Base-by-base conservation (phyloP, 2,329 filamentous ascomycete species). In the Aspergillus fumigatus region DNA sequence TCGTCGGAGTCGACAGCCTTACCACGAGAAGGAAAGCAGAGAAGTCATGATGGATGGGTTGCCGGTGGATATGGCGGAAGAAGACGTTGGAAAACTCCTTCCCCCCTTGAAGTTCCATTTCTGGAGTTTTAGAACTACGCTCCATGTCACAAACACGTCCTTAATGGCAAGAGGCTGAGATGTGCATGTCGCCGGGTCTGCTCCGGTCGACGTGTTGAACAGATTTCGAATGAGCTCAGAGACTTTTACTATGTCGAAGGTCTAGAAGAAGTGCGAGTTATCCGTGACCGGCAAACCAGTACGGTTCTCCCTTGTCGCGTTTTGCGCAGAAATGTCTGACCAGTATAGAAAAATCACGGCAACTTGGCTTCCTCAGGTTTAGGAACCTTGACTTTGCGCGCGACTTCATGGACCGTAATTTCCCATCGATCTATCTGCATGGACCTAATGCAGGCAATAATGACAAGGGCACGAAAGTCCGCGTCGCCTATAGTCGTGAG, bases 261-360 rank as follows among this genome's bases (percentile, higher is more conserved):
- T n/a, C 70, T 85, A 58, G 81, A 84, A 64, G 81, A 84, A 62
- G 74, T 84, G 50, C 77, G 81, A 19, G 74, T 85, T 52, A 85
- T 85, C 62, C 80, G 81, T 57, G 82, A 85, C 62, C 78, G 81
- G 55, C 79, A 82, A 58, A 84, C 82, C 21, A 83, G 82, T 84
- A 72, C 60, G 72, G 66, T 19, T 29, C 35, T 17, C 19, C 35
- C 25, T 11, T 11, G 29, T 17, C 19, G 4, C 19, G 6, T 26
- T 55, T 47, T 40, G 57, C 51, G 53, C 48, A 19, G 47, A 23
- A 58, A 48, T 47, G 25, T 25, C 19, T 53, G 54, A 48, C 8
- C 17, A 26, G 19, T 55, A 41, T 55, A 84, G 82, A 81, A 61
- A 68, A 78, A 58, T 83, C 82, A 26, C 77, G 82, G 57, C 77